Percentiles rank a stretch among this genome's conserved stretches.
phyloP scores from a whole-genome alignment of 805 yeast species.

The Candida montana region DNA sequence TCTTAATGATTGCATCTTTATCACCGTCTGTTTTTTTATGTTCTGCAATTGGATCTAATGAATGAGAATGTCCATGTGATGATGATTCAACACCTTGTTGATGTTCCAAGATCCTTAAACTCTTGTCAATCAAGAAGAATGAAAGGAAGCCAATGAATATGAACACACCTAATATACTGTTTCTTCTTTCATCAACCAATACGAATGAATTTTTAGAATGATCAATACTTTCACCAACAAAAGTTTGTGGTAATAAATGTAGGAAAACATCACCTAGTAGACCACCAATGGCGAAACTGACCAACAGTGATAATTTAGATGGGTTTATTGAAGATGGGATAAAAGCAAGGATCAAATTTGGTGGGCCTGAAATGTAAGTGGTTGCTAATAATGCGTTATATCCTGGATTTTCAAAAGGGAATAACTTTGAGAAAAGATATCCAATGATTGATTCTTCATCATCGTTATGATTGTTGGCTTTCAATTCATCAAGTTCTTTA shows the following conservation, averaged over 20 bases:
- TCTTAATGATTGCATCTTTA: slow-evolving; percentile 25
- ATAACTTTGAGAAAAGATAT: slow-evolving; percentile 35
- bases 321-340: slow-evolving; percentile 55
- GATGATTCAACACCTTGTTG: slow-evolving; percentile 22
- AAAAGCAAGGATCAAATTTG: slow-evolving; percentile 49
- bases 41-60: slow-evolving; percentile 29
- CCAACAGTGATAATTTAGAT: slow-evolving; percentile 45
- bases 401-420: slow-evolving; percentile 51
- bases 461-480: slow-evolving; percentile 19
- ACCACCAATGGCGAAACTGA: slow-evolving; percentile 74
- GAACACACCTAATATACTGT: slow-evolving; percentile 44
- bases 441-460: slow-evolving; percentile 29
- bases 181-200: slow-evolving; percentile 46
- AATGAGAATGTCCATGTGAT: slow-evolving; percentile 34
- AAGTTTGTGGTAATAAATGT: slow-evolving; percentile 67
- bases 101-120: slow-evolving; percentile 45
- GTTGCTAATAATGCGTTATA: slow-evolving; percentile 62
- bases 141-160: slow-evolving; percentile 56
- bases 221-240: slow-evolving; percentile 44
- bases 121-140: slow-evolving; percentile 60
- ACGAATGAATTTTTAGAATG: slow-evolving; percentile 38
- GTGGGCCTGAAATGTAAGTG: slow-evolving; percentile 58
- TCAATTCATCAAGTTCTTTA: slow-evolving; percentile 31
- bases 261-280: slow-evolving; percentile 69
- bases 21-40: slow-evolving; percentile 24